phyloP scores from a whole-genome alignment of 495 filamentous ascomycete species.

The Hyaloscypha hepaticicola region DNA sequence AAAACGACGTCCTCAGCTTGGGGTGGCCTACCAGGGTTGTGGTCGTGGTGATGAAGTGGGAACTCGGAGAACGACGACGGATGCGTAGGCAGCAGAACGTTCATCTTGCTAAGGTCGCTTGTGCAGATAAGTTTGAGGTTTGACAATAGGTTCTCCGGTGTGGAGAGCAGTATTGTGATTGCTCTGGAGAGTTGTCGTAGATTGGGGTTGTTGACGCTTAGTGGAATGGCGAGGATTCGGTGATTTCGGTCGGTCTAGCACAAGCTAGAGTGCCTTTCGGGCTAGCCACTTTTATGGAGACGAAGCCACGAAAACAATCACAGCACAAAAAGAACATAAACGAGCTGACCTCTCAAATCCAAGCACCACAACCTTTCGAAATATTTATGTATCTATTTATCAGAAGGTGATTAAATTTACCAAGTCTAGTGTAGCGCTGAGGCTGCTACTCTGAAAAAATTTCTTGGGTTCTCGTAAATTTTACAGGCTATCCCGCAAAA shows the following conservation, averaged over 20 bases:
- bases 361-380: background rate
- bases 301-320: background rate
- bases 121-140: background rate
- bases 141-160: no score
- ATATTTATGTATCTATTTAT: no score
- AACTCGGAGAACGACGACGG: slow-evolving; percentile 76
- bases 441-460: no score
- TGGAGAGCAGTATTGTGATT: background rate
- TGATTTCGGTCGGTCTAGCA: background rate
- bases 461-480: no score
- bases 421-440: no score
- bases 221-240: background rate
- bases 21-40: slow-evolving; percentile 72
- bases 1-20: slow-evolving; percentile 20
- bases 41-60: slow-evolving; percentile 64
- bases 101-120: slow-evolving; percentile 40
- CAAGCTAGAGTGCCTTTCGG: background rate
- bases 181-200: background rate
- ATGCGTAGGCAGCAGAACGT: slow-evolving; percentile 47
- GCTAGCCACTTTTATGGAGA: background rate
- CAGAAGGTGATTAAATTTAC: no score
- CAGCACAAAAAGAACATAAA: background rate
- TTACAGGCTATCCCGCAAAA: no score
- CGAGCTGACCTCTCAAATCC: background rate
- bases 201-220: background rate